phyloP scores from a whole-genome alignment of 768 basidiomycete genomes.

The Clathrus columnatus region DNA sequence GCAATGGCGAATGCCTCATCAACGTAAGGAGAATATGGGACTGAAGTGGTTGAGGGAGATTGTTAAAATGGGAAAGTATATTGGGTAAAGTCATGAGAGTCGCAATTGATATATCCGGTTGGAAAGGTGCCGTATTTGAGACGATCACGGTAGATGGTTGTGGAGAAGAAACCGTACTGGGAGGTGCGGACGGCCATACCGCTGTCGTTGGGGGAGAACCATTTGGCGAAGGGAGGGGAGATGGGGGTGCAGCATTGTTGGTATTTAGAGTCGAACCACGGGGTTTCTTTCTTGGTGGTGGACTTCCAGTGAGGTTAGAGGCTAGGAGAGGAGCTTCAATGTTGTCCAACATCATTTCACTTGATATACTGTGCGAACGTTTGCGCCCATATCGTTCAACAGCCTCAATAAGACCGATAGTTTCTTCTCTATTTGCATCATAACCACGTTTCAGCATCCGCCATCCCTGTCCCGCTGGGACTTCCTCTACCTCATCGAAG shows the following conservation, averaged over 20 bases:
- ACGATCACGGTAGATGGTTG: slow-evolving; percentile 34
- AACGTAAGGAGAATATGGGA: slow-evolving; percentile 91
- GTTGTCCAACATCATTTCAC: slow-evolving; percentile 63
- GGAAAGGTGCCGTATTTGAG: slow-evolving; percentile 43
- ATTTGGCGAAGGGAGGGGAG: slow-evolving; percentile 77
- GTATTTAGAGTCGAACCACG: slow-evolving; percentile 36
- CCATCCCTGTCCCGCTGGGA: slow-evolving; percentile 63
- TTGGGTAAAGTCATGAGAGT: slow-evolving; percentile 81
- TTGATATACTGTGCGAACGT: slow-evolving; percentile 37
- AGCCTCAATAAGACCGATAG: slow-evolving; percentile 66
- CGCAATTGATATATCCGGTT: slow-evolving; percentile 74
- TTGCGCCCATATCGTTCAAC: slow-evolving; percentile 71
- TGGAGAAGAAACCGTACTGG: slow-evolving; percentile 70
- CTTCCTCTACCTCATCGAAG: slow-evolving; percentile 61
- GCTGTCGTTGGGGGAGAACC: slow-evolving; percentile 71
- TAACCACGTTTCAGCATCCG: slow-evolving; percentile 65
- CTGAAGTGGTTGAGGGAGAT: slow-evolving; percentile 73
- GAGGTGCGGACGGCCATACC: slow-evolving; percentile 75
- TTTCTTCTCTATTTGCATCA: slow-evolving; percentile 35
- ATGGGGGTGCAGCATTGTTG: slow-evolving; percentile 59
- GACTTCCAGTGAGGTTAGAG: slow-evolving; percentile 34
- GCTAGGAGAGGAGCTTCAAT: slow-evolving; percentile 36
- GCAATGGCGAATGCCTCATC: slow-evolving; percentile 82
- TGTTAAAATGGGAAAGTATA: slow-evolving; percentile 72
- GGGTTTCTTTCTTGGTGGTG: slow-evolving; percentile 71